phyloP scores from a whole-genome alignment of 2,329 filamentous ascomycete genomes.

The Cladosporium sphaerospermum region DNA sequence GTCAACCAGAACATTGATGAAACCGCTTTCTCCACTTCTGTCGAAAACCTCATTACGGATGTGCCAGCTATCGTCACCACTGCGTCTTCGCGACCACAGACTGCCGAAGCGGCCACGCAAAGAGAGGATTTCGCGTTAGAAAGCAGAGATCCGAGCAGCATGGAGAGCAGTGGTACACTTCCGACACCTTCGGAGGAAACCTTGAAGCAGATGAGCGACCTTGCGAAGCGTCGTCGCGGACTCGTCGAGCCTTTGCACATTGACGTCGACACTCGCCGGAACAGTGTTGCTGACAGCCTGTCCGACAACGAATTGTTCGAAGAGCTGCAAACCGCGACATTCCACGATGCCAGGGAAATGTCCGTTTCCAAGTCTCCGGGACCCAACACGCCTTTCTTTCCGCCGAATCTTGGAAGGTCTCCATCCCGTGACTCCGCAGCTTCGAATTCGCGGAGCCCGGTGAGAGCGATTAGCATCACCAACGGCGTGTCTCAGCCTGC shows the following conservation, averaged over 20 bases:
- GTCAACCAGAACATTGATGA: constrained; percentile 1
- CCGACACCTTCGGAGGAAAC: neutral
- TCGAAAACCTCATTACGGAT: constrained; percentile 6
- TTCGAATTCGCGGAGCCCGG: constrained; percentile 2
- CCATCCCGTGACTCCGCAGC: constrained; percentile 18
- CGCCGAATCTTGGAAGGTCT: constrained; percentile 29
- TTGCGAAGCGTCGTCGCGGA: constrained; percentile 34
- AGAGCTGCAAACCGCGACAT: constrained; percentile 72
- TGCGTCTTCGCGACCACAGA: constrained; percentile 8
- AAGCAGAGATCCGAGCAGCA: constrained; percentile 8
- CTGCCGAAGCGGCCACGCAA: constrained; percentile 1
- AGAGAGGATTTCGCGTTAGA: neutral
- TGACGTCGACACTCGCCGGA: constrained; percentile 31
- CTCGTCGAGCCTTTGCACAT: constrained; percentile 35
- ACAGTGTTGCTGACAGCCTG: constrained; percentile 44
- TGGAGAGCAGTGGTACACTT: constrained; percentile 2
- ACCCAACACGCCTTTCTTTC: constrained; percentile 58
- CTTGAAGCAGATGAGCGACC: constrained; percentile 19
- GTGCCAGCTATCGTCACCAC: constrained; percentile 10
- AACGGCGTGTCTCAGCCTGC: neutral
- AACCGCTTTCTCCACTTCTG: neutral
- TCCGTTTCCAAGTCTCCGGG: constrained; percentile 78
- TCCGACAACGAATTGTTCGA: constrained; percentile 62
- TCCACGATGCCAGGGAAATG: constrained; percentile 78
- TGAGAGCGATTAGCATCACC: constrained; percentile 2